Evolutionary conservation across 2,329 filamentous ascomycete species (phyloP).

Genomic region (Rachicladosporium sp.): DNA sequence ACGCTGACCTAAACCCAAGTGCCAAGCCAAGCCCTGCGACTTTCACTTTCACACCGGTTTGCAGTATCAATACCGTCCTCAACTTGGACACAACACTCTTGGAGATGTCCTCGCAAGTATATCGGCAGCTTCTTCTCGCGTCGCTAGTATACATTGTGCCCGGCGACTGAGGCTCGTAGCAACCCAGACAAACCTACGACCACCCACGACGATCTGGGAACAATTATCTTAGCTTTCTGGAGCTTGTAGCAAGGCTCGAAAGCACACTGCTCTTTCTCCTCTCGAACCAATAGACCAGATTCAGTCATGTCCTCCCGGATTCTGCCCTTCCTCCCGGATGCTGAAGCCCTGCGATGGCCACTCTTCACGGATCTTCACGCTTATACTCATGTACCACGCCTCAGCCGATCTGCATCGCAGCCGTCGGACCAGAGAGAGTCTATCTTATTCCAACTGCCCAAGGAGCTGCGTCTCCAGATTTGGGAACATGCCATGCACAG

Average conservation of each 20-base stretch:
- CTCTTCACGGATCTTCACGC: not conserved
- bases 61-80: too few species aligned
- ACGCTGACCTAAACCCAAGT: not conserved
- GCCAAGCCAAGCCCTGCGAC: not conserved
- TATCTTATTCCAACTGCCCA: constrained; percentile 10
- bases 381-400: not conserved
- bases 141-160: too few species aligned
- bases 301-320: constrained; percentile 1
- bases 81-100: too few species aligned
- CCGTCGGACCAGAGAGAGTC: not conserved
- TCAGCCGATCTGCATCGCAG: not conserved
- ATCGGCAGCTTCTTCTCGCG: too few species aligned
- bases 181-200: too few species aligned
- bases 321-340: not conserved
- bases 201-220: too few species aligned
- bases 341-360: not conserved
- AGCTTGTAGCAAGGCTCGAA: not conserved
- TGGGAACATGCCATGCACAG: constrained; percentile 7
- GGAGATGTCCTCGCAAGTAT: too few species aligned
- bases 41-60: not conserved
- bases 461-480: constrained; percentile 15
- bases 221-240: not conserved
- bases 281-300: not conserved
- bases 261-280: not conserved
- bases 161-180: too few species aligned